Evolutionary conservation across 169 alveolate genomes (phyloP), one percentile per base, ranked within the genome.

Genomic region (Miamiensis avidus): DNA sequence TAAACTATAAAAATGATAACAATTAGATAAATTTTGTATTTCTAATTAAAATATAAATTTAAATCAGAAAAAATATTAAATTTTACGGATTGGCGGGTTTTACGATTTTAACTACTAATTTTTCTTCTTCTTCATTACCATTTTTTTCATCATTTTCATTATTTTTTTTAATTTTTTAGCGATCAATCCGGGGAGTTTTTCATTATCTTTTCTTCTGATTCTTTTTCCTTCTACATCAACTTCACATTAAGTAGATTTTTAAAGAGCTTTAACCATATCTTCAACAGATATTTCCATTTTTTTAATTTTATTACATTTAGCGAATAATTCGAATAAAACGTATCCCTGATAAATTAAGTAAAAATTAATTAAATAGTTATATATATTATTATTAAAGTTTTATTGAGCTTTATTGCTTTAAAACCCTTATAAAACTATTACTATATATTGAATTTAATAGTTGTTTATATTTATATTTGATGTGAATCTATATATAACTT

Each of bases 291-390:
- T 84, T 28, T 91, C 93, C 79, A 94, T 49, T 74, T 86, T 83
- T 88, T 92, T 95, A 0, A 94, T 88, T 87, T 91, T 92, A 75
- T 93, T 95, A 90, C 97, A 95, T 83, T 95, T 93, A 74, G 93
- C 72, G 69, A 95, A 64, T 25, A 75, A 84, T 11, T 77, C 84
- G 30, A 95, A 65, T 49, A 87, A 88, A 27, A 95, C 30, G 91
- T 91, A 95, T 0, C 96, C 94, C 65, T 93, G 33, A 65, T 72
- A 75, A 27, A 65, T 30, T 4, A 49, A n/a, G 11, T 31, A 29
- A 27, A 34, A 0, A 29, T 81, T 28, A 27, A 25, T 32, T 0
- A 49, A 75, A 28, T 25, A 0, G 16, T 29, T 0, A 25, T 0
- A 25, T n/a, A 1, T 75, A 1, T 75, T 75, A 0, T 29, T 31